Percentiles rank a stretch among this genome's conserved stretches.
Evolutionary conservation across 202 grass and related monocot species (phyloP).

Genomic region (Hordeum pubiflorum): DNA sequence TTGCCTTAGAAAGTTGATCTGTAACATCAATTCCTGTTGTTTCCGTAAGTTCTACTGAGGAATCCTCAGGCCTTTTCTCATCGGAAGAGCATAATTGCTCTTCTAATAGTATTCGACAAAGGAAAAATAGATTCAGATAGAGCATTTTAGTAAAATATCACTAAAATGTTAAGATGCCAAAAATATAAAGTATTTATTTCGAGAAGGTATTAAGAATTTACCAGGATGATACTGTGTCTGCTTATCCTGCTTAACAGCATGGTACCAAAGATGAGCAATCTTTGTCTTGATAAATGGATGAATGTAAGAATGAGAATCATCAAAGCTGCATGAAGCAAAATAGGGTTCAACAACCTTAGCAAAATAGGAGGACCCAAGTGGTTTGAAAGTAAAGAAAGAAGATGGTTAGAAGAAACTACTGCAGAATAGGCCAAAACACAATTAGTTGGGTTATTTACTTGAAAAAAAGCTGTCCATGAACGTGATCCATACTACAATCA

Average conservation of each 20-base stretch:
- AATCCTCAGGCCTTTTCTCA: conserved; percentile 17
- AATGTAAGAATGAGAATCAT: conserved; percentile 58
- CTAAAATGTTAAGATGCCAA: not conserved
- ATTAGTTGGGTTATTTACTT: conserved; percentile 39
- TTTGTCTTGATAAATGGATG: conserved; percentile 80
- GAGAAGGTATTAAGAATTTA: conserved; percentile 34
- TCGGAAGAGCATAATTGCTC: conserved; percentile 11
- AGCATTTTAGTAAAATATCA: not conserved
- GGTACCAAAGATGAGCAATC: conserved; percentile 39
- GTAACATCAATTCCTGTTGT: conserved; percentile 18
- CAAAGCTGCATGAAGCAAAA: conserved; percentile 47
- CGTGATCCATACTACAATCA: conserved; percentile 6
- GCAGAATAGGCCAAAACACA: not conserved
- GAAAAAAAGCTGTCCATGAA: conserved; percentile 23
- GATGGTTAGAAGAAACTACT: not conserved
- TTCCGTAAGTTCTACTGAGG: conserved; percentile 5
- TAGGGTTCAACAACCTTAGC: not conserved
- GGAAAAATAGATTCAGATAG: conserved; percentile 8
- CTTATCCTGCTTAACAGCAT: conserved; percentile 39
- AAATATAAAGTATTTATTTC: conserved; percentile 5
- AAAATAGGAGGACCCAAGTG: not conserved
- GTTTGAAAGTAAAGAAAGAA: conserved; percentile 5
- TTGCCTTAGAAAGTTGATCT: conserved; percentile 49
- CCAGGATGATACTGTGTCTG: conserved; percentile 30
- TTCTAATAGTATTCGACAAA: conserved; percentile 24